Evolutionary conservation across 495 filamentous ascomycete genomes (phyloP), one percentile per base, ranked within the genome.

Genomic region (Penicillium roqueforti): DNA sequence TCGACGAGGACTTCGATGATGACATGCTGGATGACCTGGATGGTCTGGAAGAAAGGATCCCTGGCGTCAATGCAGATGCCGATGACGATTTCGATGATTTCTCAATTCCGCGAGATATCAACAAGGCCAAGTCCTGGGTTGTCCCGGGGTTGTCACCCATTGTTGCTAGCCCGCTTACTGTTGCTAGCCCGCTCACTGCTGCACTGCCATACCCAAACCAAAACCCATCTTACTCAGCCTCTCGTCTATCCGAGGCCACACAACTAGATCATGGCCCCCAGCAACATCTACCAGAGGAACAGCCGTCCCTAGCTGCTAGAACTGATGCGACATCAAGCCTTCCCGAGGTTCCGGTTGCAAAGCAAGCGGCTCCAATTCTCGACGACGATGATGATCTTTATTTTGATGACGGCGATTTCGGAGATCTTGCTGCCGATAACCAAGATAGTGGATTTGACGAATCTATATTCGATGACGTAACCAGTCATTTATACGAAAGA

Each of bases 351-450:
- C 25, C 55, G 25, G 10, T 31, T 6, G 31, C 16, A 5, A 51
- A 31, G 6, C 47, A 56, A 25, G 16, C 45, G 8, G 40, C 51
- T 11, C 54, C 51, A 19, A 40, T 45, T 18, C 61, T 71, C 31
- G 56, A 70, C 16, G 75, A 82, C 26, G 81, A 57, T 28, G 88
- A 92, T 58, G 89, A 92, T 53, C 68, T 93, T 38, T 93, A 93
- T 61, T 93, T 88, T 55, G 85, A 92, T 51, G 87, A 91, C 58
- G 90, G 88, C 3, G 74, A 89, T 40, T 86, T 88, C 59, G 83
- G 80, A 63, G 75, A 79, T 20, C 56, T 77, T 13, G 62, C 48
- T 23, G 68, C 69, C 1, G 76, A 80, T 9, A 74, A 70, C 23
- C 79, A 82, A 36, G 79, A 77, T 26, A 72, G 72, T 6, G 68